A percentile compares a stretch with the other conserved stretches of the same genome.
These are phyloP conservation scores for Zymoseptoria brevis DNA, from an alignment of 2,329 filamentous ascomycete species.

Conservation along the genomic window DNA sequence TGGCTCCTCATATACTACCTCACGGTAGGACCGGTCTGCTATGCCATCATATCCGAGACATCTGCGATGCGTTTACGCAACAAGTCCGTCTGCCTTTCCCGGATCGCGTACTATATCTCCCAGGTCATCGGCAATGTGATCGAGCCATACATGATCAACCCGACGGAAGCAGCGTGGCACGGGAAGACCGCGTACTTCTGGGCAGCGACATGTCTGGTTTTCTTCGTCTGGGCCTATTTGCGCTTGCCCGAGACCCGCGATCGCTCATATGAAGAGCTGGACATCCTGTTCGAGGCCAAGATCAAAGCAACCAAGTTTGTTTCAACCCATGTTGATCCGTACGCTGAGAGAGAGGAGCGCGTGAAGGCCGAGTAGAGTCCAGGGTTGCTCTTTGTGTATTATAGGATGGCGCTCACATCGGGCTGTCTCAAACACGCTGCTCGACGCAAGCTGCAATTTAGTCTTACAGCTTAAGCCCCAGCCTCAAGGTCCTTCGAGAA, in stretches of 20 bases:
- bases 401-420: background rate
- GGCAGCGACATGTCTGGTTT: slow-evolving; percentile 9
- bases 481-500: slow-evolving; percentile 21
- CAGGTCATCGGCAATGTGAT: slow-evolving; percentile 29
- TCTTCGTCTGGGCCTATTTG: slow-evolving; percentile 27
- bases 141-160: slow-evolving; percentile 33
- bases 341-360: slow-evolving; percentile 4
- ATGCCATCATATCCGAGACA: slow-evolving; percentile 27
- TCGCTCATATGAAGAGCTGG: slow-evolving; percentile 31
- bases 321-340: slow-evolving; percentile 9
- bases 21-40: slow-evolving; percentile 28
- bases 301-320: slow-evolving; percentile 25
- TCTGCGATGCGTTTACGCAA: slow-evolving; percentile 24
- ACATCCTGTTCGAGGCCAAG: slow-evolving; percentile 30
- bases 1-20: slow-evolving; percentile 24
- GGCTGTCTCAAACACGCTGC: background rate
- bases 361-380: slow-evolving; percentile 3
- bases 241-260: slow-evolving; percentile 30
- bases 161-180: slow-evolving; percentile 6
- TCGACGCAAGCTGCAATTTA: background rate
- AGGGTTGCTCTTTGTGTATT: background rate
- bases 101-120: slow-evolving; percentile 25
- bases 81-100: slow-evolving; percentile 25
- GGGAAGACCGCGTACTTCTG: slow-evolving; percentile 5
- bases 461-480: no score